Evolutionary conservation across 2,329 filamentous ascomycete genomes (phyloP), one percentile per base, ranked within the genome.

Genomic region (Nothophaeocryptopus gaeumannii): DNA sequence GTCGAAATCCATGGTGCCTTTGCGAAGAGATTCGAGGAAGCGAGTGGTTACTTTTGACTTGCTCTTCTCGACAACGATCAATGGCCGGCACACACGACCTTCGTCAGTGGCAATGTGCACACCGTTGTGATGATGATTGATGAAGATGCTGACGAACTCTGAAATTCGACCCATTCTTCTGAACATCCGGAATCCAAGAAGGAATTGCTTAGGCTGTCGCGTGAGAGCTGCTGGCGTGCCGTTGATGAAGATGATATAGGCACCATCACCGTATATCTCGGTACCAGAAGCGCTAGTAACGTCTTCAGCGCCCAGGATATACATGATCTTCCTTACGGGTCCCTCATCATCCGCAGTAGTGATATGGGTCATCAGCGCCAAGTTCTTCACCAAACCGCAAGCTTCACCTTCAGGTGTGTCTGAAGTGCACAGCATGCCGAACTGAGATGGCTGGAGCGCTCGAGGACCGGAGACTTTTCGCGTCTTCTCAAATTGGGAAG

Each of bases 401-500:
- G 93, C 91, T 75, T 99, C 93, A 72, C 93, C 93, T 84, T 99
- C 93, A 5, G 93, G 93, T 0, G 93, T 99, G 77, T 99, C 93
- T 9, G 93, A 95, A 0, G 91, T 88, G 67, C 93, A 99, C 47
- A 99, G 78, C 91, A 99, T 96, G 61, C 93, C 93, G 74, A 96
- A 99, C 61, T 99, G 93, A 1, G 93, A 99, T 5, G 93, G 91
- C 66, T 99, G 93, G 41, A 99, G 78, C 13, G 95, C 93, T 80
- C 93, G 85, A 63, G 95, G 93, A 58, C 95, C 95, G 66, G 86
- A 91, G 54, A 99, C 91, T 72, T 99, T 99, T 61, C 93, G 78
- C 2, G 93, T 97, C 78, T 99, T 99, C 69, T 99, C 93, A 65
- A 99, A 99, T 74, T 99, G 93, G 79, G 88, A 95, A 69, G 87